Base-by-base conservation (phyloP, 306 rosid species). In the Ormosia emarginata region DNA sequence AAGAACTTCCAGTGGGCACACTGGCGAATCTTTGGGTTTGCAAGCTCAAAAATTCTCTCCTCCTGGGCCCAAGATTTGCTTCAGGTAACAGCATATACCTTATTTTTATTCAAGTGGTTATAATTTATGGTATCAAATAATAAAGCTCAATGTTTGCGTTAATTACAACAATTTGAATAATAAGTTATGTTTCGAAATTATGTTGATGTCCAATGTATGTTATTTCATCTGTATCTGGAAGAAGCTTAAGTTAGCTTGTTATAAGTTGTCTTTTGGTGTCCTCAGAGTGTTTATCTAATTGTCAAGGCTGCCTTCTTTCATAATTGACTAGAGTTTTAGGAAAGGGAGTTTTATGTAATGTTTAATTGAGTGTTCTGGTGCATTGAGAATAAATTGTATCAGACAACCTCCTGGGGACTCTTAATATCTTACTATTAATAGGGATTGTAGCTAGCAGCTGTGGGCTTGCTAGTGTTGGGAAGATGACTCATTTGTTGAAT, bases 31-130 rank as follows among this genome's bases (percentile, higher is more conserved):
- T 68, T 84, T 91, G 32, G 83, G 90, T 85, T 85, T 90, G n/a
- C 97, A 91, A 24, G 74, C 89, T 82, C 93, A 86, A 74, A 88
- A 78, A 78, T 84, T 89, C 68, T 75, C 90, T 66, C 88, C 90
- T 63, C 95, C 99, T 17, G 88, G 93, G 78, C 93, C 90, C 4
- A 93, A 88, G 88, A 90, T 95, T 77, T 86, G 92, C 67, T 95
- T 95, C 87, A 92, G 99, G 99, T 95, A 88, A 53, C 53, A 15
- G 29, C 33, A 33, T 72, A 56, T 55, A 9, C 40, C 18, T 17
- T 17, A 32, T 8, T 53, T 46, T 40, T 82, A 24, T 68, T 11
- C n/a, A 32, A 18, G 47, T 37, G 17, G 37, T 68, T 61, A 41
- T 79, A 34, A 3, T 47, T 18, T 57, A 39, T 83, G 78, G 57